phyloP scores from a whole-genome alignment of 2,329 filamentous ascomycete species.

The Sordariomycetes sp. region DNA sequence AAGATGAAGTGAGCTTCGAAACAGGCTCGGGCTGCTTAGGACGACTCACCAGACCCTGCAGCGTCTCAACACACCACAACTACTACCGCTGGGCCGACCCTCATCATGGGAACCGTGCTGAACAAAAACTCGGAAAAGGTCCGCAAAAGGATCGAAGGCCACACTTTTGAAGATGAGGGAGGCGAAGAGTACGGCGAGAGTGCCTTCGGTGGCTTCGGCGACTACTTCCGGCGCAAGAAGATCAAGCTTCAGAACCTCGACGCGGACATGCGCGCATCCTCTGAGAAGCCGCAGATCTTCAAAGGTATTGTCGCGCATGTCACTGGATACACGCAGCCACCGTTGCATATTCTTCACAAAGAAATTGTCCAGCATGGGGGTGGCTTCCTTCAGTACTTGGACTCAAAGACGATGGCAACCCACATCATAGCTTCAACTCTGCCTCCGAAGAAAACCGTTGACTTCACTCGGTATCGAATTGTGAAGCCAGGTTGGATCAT shows the following conservation, averaged over 20 bases:
- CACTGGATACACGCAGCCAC: conserved; percentile 92
- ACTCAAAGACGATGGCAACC: conserved; percentile 88
- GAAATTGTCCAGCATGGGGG: conserved; percentile 91
- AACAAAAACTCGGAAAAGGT: conserved; percentile 55
- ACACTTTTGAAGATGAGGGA: conserved; percentile 70
- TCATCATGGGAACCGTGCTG: conserved; percentile 48
- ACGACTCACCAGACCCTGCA: no score
- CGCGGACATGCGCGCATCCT: conserved; percentile 61
- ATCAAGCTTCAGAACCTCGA: conserved; percentile 95
- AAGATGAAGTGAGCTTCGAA: no score
- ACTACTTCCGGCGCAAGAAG: conserved; percentile 94
- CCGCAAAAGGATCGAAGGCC: conserved; percentile 51
- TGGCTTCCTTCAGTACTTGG: conserved; percentile 87
- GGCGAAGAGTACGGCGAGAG: conserved; percentile 89
- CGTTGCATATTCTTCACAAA: conserved; percentile 76
- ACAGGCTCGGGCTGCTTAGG: no score
- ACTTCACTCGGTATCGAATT: conserved; percentile 80
- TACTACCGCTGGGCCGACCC: no score
- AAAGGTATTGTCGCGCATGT: conserved; percentile 85
- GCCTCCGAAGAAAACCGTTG: conserved; percentile 85
- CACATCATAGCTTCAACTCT: conserved; percentile 89
- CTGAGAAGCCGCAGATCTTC: conserved; percentile 76
- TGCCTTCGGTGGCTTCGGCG: conserved; percentile 77
- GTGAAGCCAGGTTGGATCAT: conserved; percentile 93
- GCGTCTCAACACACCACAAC: no score